These are phyloP conservation scores for Rhodotorula kratochvilovae DNA, from an alignment of 768 basidiomycete genomes.

Conservation along the genomic window DNA sequence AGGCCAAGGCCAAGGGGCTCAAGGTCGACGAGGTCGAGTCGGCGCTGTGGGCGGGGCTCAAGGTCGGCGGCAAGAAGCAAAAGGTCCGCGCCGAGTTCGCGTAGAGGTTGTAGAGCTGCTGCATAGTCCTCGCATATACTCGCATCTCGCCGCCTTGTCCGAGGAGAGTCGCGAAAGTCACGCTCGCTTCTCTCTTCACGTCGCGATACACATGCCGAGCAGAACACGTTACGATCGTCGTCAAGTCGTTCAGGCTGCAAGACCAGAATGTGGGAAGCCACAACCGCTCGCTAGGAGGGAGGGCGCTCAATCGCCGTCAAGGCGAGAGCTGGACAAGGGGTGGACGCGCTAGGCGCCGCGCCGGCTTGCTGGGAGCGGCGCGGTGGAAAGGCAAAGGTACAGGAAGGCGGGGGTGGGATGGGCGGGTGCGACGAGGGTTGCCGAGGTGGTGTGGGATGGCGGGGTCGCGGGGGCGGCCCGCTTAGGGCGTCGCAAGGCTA, in stretches of 20 bases:
- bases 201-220: too few relatives aligned
- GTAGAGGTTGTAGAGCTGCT: neutral
- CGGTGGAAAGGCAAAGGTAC: neutral
- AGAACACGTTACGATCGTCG: neutral
- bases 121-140: too few relatives aligned
- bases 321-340: neutral
- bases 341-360: too few relatives aligned
- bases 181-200: too few relatives aligned
- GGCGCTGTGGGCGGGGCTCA: constrained; percentile 22
- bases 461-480: too few relatives aligned
- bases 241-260: neutral
- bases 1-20: neutral
- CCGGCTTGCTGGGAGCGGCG: neutral
- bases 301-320: neutral
- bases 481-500: too few relatives aligned
- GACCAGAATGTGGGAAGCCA: too few relatives aligned
- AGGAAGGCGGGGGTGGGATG: neutral
- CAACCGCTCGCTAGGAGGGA: neutral
- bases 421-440: too few relatives aligned
- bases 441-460: too few relatives aligned
- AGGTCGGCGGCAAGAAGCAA: constrained; percentile 35
- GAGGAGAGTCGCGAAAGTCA: too few relatives aligned
- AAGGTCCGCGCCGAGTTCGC: constrained; percentile 32
- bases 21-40: constrained; percentile 18
- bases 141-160: neutral